Conservation (phyloP, 257 asterid species). For the Solanum chilense region DNA sequence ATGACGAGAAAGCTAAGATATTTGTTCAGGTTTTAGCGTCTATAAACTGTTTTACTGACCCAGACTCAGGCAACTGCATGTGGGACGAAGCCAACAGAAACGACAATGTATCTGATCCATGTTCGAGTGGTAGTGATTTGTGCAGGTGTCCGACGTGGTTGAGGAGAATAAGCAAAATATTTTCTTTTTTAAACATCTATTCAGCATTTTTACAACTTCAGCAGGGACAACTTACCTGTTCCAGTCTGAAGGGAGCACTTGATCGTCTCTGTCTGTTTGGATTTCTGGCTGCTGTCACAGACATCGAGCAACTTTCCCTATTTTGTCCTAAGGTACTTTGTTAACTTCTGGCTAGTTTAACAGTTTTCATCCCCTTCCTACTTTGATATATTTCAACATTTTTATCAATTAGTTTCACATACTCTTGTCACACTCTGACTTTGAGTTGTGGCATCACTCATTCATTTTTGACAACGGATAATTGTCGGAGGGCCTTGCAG, state of each 20-base stretch:
- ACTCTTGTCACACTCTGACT: background rate
- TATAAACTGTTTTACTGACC: slow-evolving; percentile 47
- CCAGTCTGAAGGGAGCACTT: slow-evolving; percentile 30
- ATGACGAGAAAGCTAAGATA: slow-evolving; percentile 28
- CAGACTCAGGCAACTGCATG: slow-evolving; percentile 44
- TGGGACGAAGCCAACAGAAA: slow-evolving; percentile 17
- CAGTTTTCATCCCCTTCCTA: background rate
- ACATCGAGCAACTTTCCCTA: slow-evolving; percentile 54
- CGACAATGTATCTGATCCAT: slow-evolving; percentile 14
- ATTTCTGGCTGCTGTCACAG: slow-evolving; percentile 25
- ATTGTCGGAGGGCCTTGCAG: background rate
- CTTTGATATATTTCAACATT: background rate
- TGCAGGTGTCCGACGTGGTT: slow-evolving; percentile 73
- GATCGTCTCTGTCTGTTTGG: slow-evolving; percentile 41
- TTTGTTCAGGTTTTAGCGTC: slow-evolving; percentile 37
- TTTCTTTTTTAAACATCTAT: slow-evolving; percentile 47
- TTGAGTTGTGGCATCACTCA: background rate
- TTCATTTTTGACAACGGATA: background rate
- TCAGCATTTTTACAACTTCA: slow-evolving; percentile 52
- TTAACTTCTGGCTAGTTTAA: background rate
- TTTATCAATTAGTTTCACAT: background rate
- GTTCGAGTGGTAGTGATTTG: slow-evolving; percentile 12
- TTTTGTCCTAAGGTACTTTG: slow-evolving; percentile 64
- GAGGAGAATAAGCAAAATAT: slow-evolving; percentile 48
- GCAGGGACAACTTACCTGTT: slow-evolving; percentile 21